Conservation (phyloP, 306 rosid genomes). For the Fagus sylvatica region DNA sequence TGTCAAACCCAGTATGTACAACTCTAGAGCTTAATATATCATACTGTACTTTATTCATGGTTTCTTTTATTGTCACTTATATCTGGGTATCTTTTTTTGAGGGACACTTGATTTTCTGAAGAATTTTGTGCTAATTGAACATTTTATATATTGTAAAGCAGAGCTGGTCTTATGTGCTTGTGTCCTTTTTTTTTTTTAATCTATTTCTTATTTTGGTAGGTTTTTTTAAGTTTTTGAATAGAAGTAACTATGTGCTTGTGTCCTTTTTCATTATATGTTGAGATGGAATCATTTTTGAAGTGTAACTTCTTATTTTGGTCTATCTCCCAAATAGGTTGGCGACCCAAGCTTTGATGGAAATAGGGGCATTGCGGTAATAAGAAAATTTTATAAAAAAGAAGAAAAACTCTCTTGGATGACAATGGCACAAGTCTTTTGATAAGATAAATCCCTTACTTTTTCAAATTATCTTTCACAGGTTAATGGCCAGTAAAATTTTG, state of each 20-base stretch:
- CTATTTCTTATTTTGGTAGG: too few species aligned
- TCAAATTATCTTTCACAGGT: neutral
- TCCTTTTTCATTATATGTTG: neutral
- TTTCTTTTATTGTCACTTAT: neutral
- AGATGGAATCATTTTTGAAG: neutral
- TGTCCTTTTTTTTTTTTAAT: neutral
- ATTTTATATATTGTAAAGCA: neutral
- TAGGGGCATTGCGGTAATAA: conserved; percentile 46
- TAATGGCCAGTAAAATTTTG: too few species aligned
- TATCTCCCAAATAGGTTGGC: too few species aligned
- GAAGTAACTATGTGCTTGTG: neutral
- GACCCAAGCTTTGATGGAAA: conserved; percentile 69
- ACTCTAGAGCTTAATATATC: neutral
- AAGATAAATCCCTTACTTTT: neutral
- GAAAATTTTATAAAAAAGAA: too few species aligned
- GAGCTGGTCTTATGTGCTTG: neutral
- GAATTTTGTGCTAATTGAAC: too few species aligned
- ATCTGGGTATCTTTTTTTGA: neutral
- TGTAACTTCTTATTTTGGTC: conserved; percentile 10
- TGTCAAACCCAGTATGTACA: neutral
- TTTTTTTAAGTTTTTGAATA: too few species aligned
- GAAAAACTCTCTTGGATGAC: too few species aligned
- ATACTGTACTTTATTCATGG: neutral
- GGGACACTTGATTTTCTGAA: too few species aligned
- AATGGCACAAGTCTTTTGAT: too few species aligned